These are phyloP conservation scores for Austroboletus eburneus DNA, from an alignment of 768 basidiomycete species.

Conservation along the genomic window DNA sequence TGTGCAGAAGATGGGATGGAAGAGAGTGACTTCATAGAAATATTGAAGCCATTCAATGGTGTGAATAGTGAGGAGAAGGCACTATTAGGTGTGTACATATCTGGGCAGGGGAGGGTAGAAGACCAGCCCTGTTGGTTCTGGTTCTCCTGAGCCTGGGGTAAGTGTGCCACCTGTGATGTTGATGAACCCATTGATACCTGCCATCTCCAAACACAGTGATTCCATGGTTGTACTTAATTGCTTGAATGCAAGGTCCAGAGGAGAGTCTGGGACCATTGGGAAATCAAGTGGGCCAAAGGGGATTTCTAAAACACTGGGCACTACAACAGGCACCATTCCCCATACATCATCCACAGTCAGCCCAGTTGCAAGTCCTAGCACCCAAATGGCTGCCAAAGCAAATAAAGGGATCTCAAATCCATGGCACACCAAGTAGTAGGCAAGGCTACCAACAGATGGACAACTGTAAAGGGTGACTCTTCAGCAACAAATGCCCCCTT, in stretches of 20 bases:
- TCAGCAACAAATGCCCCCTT: slow-evolving; percentile 7
- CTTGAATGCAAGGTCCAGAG: neutral
- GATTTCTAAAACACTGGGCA: rapidly evolving
- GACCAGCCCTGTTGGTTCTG: neutral
- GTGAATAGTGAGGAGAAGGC: neutral
- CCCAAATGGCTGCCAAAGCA: slow-evolving; percentile 9
- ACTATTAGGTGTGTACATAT: neutral
- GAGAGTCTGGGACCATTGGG: neutral
- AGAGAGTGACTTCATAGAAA: slow-evolving; percentile 11
- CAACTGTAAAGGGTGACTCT: slow-evolving; percentile 12
- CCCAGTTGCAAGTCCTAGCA: slow-evolving; percentile 8
- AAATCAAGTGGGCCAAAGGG: slow-evolving; percentile 6
- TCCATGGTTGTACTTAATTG: slow-evolving; percentile 2
- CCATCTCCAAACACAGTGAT: slow-evolving; percentile 2
- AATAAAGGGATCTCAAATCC: slow-evolving; percentile 10
- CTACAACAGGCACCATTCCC: neutral
- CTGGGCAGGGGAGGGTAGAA: slow-evolving; percentile 17
- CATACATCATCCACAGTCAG: slow-evolving; percentile 13
- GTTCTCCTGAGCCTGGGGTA: neutral
- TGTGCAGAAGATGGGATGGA: slow-evolving; percentile 10
- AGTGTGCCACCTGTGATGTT: neutral
- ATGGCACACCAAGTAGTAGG: slow-evolving; percentile 1
- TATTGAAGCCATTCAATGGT: slow-evolving; percentile 13
- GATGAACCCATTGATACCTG: slow-evolving; percentile 3
- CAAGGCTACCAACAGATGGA: slow-evolving; percentile 11